Conservation (phyloP, 257 asterid species). For the Solanum neorickii region DNA sequence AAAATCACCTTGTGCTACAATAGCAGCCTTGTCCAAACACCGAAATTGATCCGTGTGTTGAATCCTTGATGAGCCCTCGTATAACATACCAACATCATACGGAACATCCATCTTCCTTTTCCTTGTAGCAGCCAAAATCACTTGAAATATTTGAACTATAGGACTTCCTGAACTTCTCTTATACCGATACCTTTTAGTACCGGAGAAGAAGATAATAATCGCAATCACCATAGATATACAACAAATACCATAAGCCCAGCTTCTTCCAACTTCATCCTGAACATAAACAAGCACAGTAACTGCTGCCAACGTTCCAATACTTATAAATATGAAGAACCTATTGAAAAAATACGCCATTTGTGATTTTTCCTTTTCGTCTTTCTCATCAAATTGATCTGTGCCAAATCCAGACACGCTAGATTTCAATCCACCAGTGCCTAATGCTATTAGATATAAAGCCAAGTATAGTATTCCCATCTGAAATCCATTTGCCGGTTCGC, state of each 20-base stretch:
- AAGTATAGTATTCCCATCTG: constrained; percentile 71
- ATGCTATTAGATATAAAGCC: constrained; percentile 64
- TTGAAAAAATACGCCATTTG: constrained; percentile 80
- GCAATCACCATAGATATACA: constrained; percentile 38
- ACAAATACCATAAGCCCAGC: constrained; percentile 15
- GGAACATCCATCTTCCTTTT: constrained; percentile 4
- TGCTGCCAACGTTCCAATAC: constrained; percentile 19
- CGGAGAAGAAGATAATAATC: not conserved
- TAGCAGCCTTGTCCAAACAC: constrained; percentile 78
- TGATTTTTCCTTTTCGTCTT: constrained; percentile 63
- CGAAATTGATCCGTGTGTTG: constrained; percentile 6
- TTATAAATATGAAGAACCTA: constrained; percentile 58
- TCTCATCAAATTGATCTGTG: constrained; percentile 83
- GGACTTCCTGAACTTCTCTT: constrained; percentile 12
- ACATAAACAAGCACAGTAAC: constrained; percentile 5
- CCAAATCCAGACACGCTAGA: constrained; percentile 92
- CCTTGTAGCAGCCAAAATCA: not conserved
- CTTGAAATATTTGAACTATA: constrained; percentile 18
- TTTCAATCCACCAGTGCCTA: constrained; percentile 94
- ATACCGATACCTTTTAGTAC: not conserved
- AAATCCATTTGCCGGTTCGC: constrained; percentile 51
- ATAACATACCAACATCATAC: constrained; percentile 1
- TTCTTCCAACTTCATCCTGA: constrained; percentile 10
- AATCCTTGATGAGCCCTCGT: not conserved
- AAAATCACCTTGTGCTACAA: constrained; percentile 57